These are phyloP conservation scores for Luffa aegyptiaca DNA, from an alignment of 306 rosid species.

Conservation along the genomic window DNA sequence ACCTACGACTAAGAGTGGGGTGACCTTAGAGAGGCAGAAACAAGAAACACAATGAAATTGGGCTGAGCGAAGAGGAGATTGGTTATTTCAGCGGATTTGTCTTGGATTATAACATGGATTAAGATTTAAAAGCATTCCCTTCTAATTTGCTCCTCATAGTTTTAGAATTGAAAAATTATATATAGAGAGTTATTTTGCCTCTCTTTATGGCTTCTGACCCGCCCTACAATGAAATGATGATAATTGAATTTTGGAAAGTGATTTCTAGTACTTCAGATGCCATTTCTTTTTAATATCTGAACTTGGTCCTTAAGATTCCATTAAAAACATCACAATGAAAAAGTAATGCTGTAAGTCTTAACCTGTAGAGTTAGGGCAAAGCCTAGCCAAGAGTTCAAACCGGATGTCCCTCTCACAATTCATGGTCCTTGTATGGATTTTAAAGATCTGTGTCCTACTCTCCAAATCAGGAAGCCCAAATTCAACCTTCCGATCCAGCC, in stretches of 20 bases:
- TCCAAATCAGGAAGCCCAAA: slow-evolving; percentile 98
- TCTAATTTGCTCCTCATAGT: not conserved
- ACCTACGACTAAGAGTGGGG: not conserved
- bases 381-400: slow-evolving; percentile 88
- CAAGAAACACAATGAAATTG: not conserved
- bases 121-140: not conserved
- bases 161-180: not conserved
- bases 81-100: too few relatives aligned
- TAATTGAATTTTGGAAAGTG: not conserved
- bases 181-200: not conserved
- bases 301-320: not conserved
- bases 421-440: slow-evolving; percentile 97
- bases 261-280: not conserved
- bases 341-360: slow-evolving; percentile 11
- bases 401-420: slow-evolving; percentile 94
- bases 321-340: not conserved
- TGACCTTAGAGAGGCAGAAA: not conserved
- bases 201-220: not conserved
- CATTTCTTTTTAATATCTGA: not conserved
- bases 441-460: slow-evolving; percentile 93
- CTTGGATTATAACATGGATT: too few relatives aligned
- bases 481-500: slow-evolving; percentile 95
- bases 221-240: not conserved
- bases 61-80: not conserved
- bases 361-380: slow-evolving; percentile 98